Conservation (phyloP, 73 alveolate genomes). For the Breviolum minutum region DNA sequence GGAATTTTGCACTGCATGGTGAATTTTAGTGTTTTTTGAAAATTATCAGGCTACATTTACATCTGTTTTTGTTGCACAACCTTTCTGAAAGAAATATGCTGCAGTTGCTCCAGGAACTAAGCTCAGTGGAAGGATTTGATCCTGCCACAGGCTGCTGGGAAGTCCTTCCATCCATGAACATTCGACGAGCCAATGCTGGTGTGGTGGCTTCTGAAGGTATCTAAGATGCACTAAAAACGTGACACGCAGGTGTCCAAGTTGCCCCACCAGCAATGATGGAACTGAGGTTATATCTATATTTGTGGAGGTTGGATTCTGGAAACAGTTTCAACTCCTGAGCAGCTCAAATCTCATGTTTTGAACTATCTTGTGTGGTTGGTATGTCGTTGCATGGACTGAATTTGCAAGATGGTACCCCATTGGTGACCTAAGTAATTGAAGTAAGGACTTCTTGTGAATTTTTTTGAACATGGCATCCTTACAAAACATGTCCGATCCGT, state of each 20-base stretch:
- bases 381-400: not conserved
- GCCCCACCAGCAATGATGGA: not conserved
- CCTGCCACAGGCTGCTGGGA: constrained; percentile 92
- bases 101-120: constrained; percentile 22
- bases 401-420: not conserved
- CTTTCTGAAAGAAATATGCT: not conserved
- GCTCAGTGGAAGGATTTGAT: constrained; percentile 72
- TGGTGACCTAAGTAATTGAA: not conserved
- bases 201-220: constrained; percentile 73
- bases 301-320: constrained; percentile 41
- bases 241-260: not conserved
- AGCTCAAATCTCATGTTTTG: no score
- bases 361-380: not conserved
- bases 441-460: not conserved
- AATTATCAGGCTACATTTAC: not conserved
- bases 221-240: not conserved
- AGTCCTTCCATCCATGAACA: constrained; percentile 63
- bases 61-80: not conserved
- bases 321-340: not conserved
- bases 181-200: constrained; percentile 70
- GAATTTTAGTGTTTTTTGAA: not conserved
- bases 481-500: not conserved
- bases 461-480: not conserved
- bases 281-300: constrained; percentile 65
- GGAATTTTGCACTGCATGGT: not conserved